Evolutionary conservation across 116 monocot species (phyloP).

Genomic region (Cymodocea nodosa): DNA sequence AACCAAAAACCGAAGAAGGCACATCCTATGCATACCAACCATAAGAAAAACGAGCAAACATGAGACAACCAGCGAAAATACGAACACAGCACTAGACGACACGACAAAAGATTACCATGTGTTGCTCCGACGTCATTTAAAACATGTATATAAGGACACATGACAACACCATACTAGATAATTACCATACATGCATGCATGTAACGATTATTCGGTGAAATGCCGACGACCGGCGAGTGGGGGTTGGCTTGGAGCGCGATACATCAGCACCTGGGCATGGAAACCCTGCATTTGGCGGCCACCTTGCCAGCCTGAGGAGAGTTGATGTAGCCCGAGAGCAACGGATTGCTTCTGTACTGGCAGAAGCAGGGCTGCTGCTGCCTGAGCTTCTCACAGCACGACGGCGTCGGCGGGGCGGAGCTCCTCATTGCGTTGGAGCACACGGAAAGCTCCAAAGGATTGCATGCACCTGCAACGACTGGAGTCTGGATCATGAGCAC

Average conservation of each 20-base stretch:
- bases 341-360: conserved; percentile 1
- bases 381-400: conserved; percentile 8
- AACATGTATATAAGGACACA: not conserved
- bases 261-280: conserved; percentile 2
- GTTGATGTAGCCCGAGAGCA: not conserved
- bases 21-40: not conserved
- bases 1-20: no score
- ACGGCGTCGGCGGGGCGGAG: not conserved
- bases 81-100: no score
- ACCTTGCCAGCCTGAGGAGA: not conserved
- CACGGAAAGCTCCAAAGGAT: not conserved
- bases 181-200: no score
- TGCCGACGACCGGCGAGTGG: no score
- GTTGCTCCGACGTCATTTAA: no score
- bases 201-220: not conserved
- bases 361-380: conserved; percentile 11
- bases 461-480: not conserved
- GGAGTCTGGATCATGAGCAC: no score
- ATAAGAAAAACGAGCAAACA: not conserved
- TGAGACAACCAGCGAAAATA: not conserved
- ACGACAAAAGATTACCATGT: no score
- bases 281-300: not conserved
- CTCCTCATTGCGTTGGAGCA: not conserved
- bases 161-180: not conserved
- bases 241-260: no score